These are phyloP conservation scores for Anthoceros angustus DNA, from an alignment of 225 moss, liverwort and hornwort species.

Conservation along the genomic window DNA sequence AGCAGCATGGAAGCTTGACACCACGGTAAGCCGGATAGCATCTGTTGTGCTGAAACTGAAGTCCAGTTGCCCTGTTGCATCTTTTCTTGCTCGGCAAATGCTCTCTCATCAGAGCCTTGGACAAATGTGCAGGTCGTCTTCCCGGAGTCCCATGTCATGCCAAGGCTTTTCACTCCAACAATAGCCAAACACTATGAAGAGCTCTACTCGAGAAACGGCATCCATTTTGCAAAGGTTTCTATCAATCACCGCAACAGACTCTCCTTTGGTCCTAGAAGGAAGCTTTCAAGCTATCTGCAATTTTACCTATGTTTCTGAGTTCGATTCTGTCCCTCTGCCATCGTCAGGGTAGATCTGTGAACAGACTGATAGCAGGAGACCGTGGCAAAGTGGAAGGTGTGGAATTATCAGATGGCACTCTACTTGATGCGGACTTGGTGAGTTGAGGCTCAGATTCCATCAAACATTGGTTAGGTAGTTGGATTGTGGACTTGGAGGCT, in stretches of 20 bases:
- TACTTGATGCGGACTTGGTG: conserved; percentile 18
- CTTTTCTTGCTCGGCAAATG: conserved; percentile 11
- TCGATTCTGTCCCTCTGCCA: no score
- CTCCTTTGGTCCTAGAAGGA: neutral
- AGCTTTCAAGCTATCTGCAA: neutral
- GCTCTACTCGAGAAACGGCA: conserved; percentile 19
- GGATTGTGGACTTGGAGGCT: conserved; percentile 12
- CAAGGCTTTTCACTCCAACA: conserved; percentile 31
- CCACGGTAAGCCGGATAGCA: conserved; percentile 19
- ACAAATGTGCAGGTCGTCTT: conserved; percentile 18
- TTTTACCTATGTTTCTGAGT: neutral
- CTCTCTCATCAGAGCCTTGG: neutral
- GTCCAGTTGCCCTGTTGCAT: neutral
- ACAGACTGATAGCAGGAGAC: conserved; percentile 20
- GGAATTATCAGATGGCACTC: conserved; percentile 21
- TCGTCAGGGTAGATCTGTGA: conserved; percentile 16
- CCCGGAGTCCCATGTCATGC: conserved; percentile 26
- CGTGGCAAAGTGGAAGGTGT: conserved; percentile 20
- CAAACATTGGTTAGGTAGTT: no score
- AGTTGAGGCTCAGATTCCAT: neutral
- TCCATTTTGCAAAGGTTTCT: conserved; percentile 19
- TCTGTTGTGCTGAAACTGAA: neutral
- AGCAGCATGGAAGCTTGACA: conserved; percentile 56
- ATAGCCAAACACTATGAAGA: conserved; percentile 25
- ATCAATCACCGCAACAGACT: conserved; percentile 9